Conservation (phyloP, 495 filamentous ascomycete genomes). For the Hypoxylon cercidicola region DNA sequence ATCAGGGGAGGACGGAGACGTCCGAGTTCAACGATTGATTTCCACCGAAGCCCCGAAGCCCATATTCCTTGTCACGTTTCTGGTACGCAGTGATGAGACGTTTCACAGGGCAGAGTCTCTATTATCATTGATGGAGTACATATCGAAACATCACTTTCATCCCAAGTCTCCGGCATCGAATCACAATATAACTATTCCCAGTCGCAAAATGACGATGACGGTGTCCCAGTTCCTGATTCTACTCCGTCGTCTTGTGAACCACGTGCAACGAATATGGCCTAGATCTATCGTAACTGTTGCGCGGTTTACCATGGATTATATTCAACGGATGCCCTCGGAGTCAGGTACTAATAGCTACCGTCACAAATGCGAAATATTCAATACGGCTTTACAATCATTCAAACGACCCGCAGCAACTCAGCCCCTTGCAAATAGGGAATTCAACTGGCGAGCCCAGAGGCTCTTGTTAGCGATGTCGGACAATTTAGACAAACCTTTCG, state of each 20-base stretch:
- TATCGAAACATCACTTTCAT: conserved; percentile 44
- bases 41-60: conserved; percentile 49
- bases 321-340: conserved; percentile 41
- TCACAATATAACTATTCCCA: conserved; percentile 1
- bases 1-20: conserved; percentile 47
- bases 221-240: conserved; percentile 45
- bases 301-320: conserved; percentile 48
- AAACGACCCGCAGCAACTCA: conserved; percentile 36
- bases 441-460: conserved; percentile 60
- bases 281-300: conserved; percentile 47
- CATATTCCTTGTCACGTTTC: conserved; percentile 49
- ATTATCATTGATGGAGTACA: conserved; percentile 45
- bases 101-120: conserved; percentile 44
- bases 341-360: conserved; percentile 22
- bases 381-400: conserved; percentile 49
- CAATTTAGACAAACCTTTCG: conserved; percentile 46
- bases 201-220: conserved; percentile 36
- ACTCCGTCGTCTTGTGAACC: conserved; percentile 46
- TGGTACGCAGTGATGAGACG: conserved; percentile 47
- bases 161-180: neutral
- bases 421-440: conserved; percentile 47
- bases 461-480: conserved; percentile 52
- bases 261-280: conserved; percentile 49
- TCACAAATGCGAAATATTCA: conserved; percentile 47
- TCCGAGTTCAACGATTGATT: conserved; percentile 48